phyloP scores from a whole-genome alignment of 768 basidiomycete genomes.

The Tricholoma bakamatsutake region DNA sequence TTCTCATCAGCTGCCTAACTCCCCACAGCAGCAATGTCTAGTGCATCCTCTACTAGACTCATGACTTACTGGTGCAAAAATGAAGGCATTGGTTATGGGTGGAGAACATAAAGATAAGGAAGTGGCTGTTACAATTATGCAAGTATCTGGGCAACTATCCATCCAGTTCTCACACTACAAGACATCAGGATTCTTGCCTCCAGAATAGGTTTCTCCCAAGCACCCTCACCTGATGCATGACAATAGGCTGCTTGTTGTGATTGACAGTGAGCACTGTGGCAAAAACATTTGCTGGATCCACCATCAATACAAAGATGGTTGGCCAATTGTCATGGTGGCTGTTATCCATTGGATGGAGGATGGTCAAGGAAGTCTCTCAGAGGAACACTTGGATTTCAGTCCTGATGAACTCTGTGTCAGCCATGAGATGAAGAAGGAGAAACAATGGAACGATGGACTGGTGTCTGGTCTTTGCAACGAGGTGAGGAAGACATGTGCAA shows the following conservation, averaged over 20 bases:
- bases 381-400: background rate
- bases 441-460: background rate
- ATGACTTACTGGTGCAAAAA: too few relatives aligned
- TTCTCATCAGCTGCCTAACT: too few relatives aligned
- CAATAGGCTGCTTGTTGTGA: constrained; percentile 1
- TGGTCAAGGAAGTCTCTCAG: background rate
- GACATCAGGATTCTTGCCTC: too few relatives aligned
- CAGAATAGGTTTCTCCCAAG: too few relatives aligned
- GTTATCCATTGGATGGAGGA: background rate
- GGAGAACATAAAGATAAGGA: background rate
- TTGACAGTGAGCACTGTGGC: background rate
- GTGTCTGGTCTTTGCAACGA: background rate
- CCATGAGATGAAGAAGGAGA: background rate
- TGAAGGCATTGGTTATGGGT: background rate
- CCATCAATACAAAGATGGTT: background rate
- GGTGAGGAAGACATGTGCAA: background rate
- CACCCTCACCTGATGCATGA: background rate
- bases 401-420: background rate
- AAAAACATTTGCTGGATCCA: background rate
- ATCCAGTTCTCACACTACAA: too few relatives aligned
- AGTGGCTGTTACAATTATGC: background rate
- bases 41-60: too few relatives aligned
- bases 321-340: background rate
- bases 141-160: background rate
- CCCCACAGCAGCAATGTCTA: too few relatives aligned